Conservation (phyloP, 257 asterid species). For the Gynochthodes officinalis region DNA sequence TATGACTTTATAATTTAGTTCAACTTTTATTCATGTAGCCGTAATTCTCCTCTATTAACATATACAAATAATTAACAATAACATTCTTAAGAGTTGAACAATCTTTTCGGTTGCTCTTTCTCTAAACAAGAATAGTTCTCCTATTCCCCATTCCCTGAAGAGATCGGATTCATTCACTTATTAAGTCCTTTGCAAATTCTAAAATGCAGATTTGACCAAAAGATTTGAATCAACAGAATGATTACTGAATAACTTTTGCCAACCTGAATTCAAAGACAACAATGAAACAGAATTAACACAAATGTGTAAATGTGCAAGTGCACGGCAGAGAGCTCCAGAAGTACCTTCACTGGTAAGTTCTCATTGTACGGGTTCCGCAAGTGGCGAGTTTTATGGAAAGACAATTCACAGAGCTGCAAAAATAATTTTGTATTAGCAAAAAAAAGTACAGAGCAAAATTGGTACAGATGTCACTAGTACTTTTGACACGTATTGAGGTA, state of each 20-base stretch:
- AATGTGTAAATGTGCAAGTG: neutral
- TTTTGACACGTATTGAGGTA: neutral
- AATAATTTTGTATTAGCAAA: neutral
- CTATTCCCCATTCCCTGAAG: neutral
- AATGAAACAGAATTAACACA: neutral
- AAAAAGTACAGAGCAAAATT: neutral
- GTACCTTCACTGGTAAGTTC: constrained; percentile 88
- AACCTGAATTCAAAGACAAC: neutral
- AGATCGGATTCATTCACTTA: neutral
- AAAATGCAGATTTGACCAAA: neutral
- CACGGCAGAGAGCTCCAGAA: neutral
- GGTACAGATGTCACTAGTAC: neutral
- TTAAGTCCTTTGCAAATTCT: neutral
- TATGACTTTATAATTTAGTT: neutral
- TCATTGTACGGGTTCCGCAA: constrained; percentile 85
- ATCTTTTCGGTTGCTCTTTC: neutral
- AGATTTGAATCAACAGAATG: neutral
- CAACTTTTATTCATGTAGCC: neutral
- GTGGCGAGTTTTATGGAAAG: constrained; percentile 84
- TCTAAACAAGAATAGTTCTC: neutral
- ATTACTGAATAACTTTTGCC: neutral
- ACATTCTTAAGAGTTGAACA: neutral
- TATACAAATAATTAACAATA: neutral
- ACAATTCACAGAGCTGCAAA: constrained; percentile 87
- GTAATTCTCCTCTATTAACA: neutral